Conservation (phyloP, 2,329 filamentous ascomycete species). For the Harringtonia aguacate region DNA sequence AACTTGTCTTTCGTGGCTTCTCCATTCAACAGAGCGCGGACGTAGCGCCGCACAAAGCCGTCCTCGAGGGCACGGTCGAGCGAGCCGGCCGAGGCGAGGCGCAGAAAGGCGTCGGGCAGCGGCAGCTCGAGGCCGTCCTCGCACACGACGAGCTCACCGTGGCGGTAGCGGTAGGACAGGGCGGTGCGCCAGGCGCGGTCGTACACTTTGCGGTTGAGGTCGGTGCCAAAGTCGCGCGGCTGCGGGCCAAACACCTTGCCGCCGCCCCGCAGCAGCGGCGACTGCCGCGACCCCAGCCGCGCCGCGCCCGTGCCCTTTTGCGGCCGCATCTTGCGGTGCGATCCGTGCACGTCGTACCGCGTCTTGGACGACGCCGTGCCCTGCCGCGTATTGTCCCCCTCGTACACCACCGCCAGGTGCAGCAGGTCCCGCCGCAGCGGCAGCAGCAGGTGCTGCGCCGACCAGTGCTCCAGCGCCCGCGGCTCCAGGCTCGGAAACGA, state of each 20-base stretch:
- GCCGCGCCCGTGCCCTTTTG: slow-evolving; percentile 83
- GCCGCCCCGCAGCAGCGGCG: slow-evolving; percentile 72
- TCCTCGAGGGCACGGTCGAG: slow-evolving; percentile 30
- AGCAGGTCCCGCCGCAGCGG: slow-evolving; percentile 86
- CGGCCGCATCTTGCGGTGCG: slow-evolving; percentile 65
- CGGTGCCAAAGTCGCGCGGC: slow-evolving; percentile 80
- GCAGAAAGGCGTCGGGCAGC: slow-evolving; percentile 37
- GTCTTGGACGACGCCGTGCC: slow-evolving; percentile 80
- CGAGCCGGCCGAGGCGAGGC: slow-evolving; percentile 22
- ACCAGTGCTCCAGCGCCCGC: slow-evolving; percentile 64
- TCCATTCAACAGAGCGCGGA: slow-evolving; percentile 53
- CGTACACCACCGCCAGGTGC: slow-evolving; percentile 83
- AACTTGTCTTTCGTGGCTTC: background rate
- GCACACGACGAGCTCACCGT: slow-evolving; percentile 78
- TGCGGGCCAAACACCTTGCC: slow-evolving; percentile 86
- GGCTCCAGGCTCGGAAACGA: slow-evolving; percentile 85
- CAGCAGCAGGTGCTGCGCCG: slow-evolving; percentile 71
- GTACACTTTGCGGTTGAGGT: slow-evolving; percentile 80
- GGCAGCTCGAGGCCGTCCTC: slow-evolving; percentile 65
- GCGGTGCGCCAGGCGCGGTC: slow-evolving; percentile 93
- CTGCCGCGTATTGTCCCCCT: slow-evolving; percentile 79
- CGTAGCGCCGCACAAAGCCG: slow-evolving; percentile 43
- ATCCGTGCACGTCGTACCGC: slow-evolving; percentile 73
- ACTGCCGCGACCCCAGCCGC: slow-evolving; percentile 71
- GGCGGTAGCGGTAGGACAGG: slow-evolving; percentile 79